phyloP scores from a whole-genome alignment of 148 eudicot genomes.

The Oxyria digyna region DNA sequence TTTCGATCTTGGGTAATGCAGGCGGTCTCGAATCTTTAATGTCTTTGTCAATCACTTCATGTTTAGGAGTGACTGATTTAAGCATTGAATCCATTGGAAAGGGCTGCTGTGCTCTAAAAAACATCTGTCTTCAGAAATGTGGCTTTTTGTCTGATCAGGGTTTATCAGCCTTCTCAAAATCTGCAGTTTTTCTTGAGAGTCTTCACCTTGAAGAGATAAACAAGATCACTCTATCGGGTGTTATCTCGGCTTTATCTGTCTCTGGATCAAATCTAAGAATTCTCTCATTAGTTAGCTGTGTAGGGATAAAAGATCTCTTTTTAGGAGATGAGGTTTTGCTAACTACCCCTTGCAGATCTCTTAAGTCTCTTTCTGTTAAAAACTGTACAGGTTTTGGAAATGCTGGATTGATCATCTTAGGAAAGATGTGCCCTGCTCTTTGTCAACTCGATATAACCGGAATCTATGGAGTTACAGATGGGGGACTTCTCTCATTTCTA shows the following conservation, averaged over 20 bases:
- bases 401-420: conserved; percentile 43
- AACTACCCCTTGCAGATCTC: conserved; percentile 35
- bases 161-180: conserved; percentile 44
- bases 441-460: conserved; percentile 58
- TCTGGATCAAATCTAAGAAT: conserved; percentile 41
- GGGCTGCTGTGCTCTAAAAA: conserved; percentile 56
- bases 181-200: conserved; percentile 49
- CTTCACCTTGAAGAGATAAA: conserved; percentile 69
- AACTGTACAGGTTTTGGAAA: conserved; percentile 57
- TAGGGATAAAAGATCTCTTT: conserved; percentile 53
- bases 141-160: conserved; percentile 56
- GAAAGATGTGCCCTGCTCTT: conserved; percentile 58
- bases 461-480: conserved; percentile 47
- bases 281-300: conserved; percentile 60
- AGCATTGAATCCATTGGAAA: conserved; percentile 63
- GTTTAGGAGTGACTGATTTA: conserved; percentile 58
- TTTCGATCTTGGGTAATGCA: conserved; percentile 83
- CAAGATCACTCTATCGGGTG: conserved; percentile 44
- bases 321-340: conserved; percentile 17
- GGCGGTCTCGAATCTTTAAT: conserved; percentile 38
- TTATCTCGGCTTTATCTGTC: conserved; percentile 37
- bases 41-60: conserved; percentile 42
- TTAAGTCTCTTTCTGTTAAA: conserved; percentile 48
- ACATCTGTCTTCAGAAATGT: conserved; percentile 48
- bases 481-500: conserved; percentile 46